Evolutionary conservation across 2,329 filamentous ascomycete species (phyloP), one percentile per base, ranked within the genome.

Genomic region (Aspergillus uvarum): DNA sequence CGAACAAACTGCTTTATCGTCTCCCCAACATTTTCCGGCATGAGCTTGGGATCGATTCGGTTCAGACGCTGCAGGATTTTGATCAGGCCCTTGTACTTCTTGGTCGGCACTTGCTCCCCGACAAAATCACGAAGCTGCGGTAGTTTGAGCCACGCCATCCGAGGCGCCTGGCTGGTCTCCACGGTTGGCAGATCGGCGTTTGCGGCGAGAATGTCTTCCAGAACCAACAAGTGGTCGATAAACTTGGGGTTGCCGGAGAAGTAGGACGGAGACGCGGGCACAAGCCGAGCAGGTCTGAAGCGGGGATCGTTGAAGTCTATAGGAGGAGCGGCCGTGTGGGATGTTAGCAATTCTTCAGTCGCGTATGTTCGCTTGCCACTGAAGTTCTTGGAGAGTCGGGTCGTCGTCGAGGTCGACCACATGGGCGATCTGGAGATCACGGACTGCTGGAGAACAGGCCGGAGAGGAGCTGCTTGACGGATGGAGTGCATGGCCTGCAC

Each of bases 201-300:
- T 76, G 87, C 88, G 56, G 86, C 86, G 59, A 90, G 79, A 24
- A 98, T 83, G 11, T 84, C 82, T 68, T 91, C 86, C 51, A 99
- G 83, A 50, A 82, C 80, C 66, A 98, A 84, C 68, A 90, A 86
- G 70, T 90, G 85, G 78, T 99, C 95, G 77, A 89, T 95, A 81
- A 96, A 97, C 57, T 84, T 82, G 1, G 93, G 90, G 62, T 89
- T 89, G 55, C 89, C 89, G 55, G 92, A 93, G 81, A 98, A 99
- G 79, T 99, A 99, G n/a, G 94, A 95, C 2, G 91, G 88, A 38
- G 93, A 96, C 26, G 84, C 83, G 21, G 95, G 95, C 38, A 97
- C 81, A 22, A 96, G 81, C 65, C 95, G 91, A 56, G 90, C 87
- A 65, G 86, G 83, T 26, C 69, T 65, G 29, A 77, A 65, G 48